These are phyloP conservation scores for Sclerotiophoma versabilis DNA, from an alignment of 2,329 filamentous ascomycete genomes.

Conservation along the genomic window DNA sequence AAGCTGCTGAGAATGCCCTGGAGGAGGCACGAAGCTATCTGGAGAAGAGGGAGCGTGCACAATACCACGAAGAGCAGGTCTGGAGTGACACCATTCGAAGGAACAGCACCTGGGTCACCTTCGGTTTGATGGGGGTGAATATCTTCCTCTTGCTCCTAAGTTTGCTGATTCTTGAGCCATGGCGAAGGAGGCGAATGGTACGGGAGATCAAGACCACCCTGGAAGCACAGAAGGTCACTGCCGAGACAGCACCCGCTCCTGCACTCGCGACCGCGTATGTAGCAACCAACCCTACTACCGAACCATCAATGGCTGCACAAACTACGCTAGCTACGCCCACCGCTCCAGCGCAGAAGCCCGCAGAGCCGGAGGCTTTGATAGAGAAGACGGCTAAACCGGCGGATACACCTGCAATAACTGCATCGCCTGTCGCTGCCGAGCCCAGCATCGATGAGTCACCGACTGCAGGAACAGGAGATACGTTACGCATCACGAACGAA, in stretches of 20 bases:
- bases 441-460: conserved; percentile 14
- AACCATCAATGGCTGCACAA: background rate
- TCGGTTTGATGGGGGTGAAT: conserved; percentile 97
- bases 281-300: background rate
- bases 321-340: background rate
- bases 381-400: conserved; percentile 29
- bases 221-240: conserved; percentile 40
- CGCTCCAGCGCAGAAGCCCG: background rate
- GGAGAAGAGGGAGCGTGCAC: conserved; percentile 81
- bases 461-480: conserved; percentile 19
- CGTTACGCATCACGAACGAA: conserved; percentile 13
- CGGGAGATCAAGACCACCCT: conserved; percentile 66
- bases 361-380: conserved; percentile 29
- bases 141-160: conserved; percentile 86
- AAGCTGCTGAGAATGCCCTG: conserved; percentile 77
- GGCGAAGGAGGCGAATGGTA: conserved; percentile 82
- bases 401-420: background rate
- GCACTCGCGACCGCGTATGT: conserved; percentile 5
- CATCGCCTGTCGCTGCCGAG: background rate
- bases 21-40: conserved; percentile 78
- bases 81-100: conserved; percentile 97
- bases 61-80: conserved; percentile 99
- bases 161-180: conserved; percentile 91
- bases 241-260: conserved; percentile 19
- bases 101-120: conserved; percentile 98